A percentile compares a stretch with the other conserved stretches of the same genome.
Conservation (phyloP, 202 grass and related monocot species). For the Elaeis oleifera region DNA sequence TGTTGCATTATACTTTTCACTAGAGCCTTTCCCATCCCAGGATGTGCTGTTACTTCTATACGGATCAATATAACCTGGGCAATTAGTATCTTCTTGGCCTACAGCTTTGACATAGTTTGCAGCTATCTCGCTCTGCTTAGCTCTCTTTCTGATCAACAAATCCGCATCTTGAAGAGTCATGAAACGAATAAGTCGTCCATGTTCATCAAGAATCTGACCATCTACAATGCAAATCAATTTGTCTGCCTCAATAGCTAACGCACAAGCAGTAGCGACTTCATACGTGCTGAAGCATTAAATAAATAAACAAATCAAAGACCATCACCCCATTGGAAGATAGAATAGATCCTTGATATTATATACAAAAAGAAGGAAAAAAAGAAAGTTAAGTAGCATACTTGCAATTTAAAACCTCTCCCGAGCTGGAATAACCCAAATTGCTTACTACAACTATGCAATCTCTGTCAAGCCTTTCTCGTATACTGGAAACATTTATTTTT, state of each 20-base stretch:
- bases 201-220: slow-evolving; percentile 75
- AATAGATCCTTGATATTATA: background rate
- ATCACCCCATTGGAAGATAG: too few relatives aligned
- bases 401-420: slow-evolving; percentile 31
- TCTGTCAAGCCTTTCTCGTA: slow-evolving; percentile 23
- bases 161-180: slow-evolving; percentile 88
- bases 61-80: slow-evolving; percentile 22
- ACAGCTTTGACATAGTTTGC: slow-evolving; percentile 85
- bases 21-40: slow-evolving; percentile 28
- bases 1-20: slow-evolving; percentile 47
- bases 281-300: slow-evolving; percentile 51
- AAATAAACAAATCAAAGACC: background rate
- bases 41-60: slow-evolving; percentile 22
- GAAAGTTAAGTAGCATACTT: slow-evolving; percentile 19
- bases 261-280: slow-evolving; percentile 93
- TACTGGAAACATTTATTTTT: slow-evolving; percentile 22
- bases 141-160: slow-evolving; percentile 79
- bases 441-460: slow-evolving; percentile 28
- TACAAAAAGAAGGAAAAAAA: background rate
- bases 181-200: slow-evolving; percentile 67
- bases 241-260: slow-evolving; percentile 81
- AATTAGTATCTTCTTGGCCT: slow-evolving; percentile 36
- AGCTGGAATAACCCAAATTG: slow-evolving; percentile 27
- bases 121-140: slow-evolving; percentile 82
- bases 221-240: slow-evolving; percentile 91